Percentiles rank a stretch among this genome's conserved stretches.
phyloP scores from a whole-genome alignment of 1,139 yeast species.

The Scheffersomyces segobiensis region DNA sequence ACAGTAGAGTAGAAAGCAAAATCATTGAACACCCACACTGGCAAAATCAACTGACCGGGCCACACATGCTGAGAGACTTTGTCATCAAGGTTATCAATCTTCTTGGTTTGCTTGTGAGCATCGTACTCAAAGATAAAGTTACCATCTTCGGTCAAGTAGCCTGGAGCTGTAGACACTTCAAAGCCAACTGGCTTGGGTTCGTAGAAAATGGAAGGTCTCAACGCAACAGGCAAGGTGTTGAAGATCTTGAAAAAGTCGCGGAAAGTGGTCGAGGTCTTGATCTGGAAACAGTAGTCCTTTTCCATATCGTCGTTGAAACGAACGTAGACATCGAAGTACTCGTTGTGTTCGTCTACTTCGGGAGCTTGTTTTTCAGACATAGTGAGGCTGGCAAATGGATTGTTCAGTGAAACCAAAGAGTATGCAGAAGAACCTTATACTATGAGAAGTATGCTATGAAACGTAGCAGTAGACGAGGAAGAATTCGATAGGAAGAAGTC shows the following conservation, averaged over 20 bases:
- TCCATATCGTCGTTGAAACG: constrained; percentile 84
- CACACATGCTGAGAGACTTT: constrained; percentile 61
- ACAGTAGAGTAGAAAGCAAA: constrained; percentile 48
- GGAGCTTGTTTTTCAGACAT: background rate
- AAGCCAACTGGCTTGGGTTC: constrained; percentile 64
- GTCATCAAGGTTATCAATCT: constrained; percentile 45
- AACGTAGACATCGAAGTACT: constrained; percentile 64
- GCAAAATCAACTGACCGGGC: constrained; percentile 90
- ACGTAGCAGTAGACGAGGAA: background rate
- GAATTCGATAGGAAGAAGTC: background rate
- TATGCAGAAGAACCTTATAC: background rate
- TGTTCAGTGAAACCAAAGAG: background rate
- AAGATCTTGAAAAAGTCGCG: constrained; percentile 63
- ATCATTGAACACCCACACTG: constrained; percentile 68
- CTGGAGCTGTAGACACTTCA: constrained; percentile 73
- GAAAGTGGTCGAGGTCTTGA: constrained; percentile 58
- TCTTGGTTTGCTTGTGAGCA: constrained; percentile 46
- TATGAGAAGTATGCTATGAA: background rate
- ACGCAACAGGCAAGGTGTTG: constrained; percentile 64
- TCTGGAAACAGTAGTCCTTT: constrained; percentile 86
- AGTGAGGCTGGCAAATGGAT: background rate
- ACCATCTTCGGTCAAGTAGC: constrained; percentile 82
- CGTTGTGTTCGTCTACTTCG: constrained; percentile 6
- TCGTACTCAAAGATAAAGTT: constrained; percentile 67
- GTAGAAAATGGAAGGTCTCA: constrained; percentile 80